Base-by-base conservation (phyloP, 371 early-diverging fungal genomes). In the Apophysomyces sp. region DNA sequence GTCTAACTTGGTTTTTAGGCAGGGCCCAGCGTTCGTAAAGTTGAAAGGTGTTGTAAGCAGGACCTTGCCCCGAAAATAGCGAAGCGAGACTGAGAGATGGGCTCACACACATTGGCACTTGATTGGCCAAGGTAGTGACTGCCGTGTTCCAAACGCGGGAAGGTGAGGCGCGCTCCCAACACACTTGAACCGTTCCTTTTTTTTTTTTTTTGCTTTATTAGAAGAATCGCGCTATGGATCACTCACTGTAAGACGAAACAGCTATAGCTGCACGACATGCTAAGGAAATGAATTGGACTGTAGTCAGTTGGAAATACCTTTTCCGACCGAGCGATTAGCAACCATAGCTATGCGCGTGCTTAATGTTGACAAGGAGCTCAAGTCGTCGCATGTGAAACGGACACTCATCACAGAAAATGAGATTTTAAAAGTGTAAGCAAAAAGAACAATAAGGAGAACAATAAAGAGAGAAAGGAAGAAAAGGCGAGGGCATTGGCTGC, bases 351-450 rank as follows among this genome's bases (percentile, higher is more conserved):
- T 65, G 61, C 75, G 62, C 21, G 77, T 72, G 0, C 62, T 82
- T 37, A 67, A 62, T 52, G 82, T 82, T 0, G 82, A 82, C 63
- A 74, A 78, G 52, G 82, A 82, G 61, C 58, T 82, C 11, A 78
- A 75, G 39, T 66, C 66, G 18, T 73, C 74, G 58, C 82, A 82
- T 66, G 79, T 77, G 2, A 65, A 72, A 16, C 68, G 82, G 32
- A 65, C 67, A 8, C 57, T 72, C 29, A 44, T 58, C 13, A 24
- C 52, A 18, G 57, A 72, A 55, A 65, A 44, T 3, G 60, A 68
- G 18, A 40, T 64, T 27, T 53, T 77, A 15, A 63, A 65, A 58
- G 67, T 72, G 78, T 74, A 68, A 73, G 60, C 0, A 51, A 18
- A 51, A 12, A 51, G 21, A 51, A 2, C 18, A 18, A 8, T 37